Percentiles rank a stretch among this genome's conserved stretches.
Conservation (phyloP, 1,139 yeast genomes). For the Debaryomyces udenii region DNA sequence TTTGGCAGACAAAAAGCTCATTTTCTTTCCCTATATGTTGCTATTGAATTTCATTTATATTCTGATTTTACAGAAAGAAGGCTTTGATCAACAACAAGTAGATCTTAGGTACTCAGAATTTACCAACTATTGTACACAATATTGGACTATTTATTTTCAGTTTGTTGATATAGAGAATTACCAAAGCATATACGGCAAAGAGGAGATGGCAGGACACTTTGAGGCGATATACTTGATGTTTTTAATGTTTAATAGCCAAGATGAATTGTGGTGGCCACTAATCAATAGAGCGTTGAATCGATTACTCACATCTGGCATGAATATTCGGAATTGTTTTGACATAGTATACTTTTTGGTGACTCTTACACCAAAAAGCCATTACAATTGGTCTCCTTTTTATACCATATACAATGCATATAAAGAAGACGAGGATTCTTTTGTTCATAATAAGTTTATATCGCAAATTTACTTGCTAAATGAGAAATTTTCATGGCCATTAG, state of each 20-base stretch:
- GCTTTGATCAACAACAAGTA: constrained; percentile 8
- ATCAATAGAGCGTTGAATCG: constrained; percentile 18
- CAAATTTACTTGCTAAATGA: constrained; percentile 31
- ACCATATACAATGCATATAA: constrained; percentile 22
- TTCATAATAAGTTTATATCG: constrained; percentile 34
- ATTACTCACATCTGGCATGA: neutral
- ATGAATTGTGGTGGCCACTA: constrained; percentile 24
- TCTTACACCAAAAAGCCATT: constrained; percentile 14
- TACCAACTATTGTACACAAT: constrained; percentile 5
- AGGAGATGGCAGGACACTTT: constrained; percentile 2
- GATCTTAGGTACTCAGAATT: constrained; percentile 2
- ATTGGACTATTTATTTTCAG: constrained; percentile 13
- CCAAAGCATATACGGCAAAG: constrained; percentile 1
- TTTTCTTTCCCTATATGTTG: constrained; percentile 27
- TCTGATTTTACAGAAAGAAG: constrained; percentile 12
- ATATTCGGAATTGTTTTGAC: constrained; percentile 6
- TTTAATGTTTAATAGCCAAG: constrained; percentile 14
- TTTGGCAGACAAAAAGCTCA: constrained; percentile 7
- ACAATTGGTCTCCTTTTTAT: constrained; percentile 32
- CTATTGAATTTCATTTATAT: constrained; percentile 24
- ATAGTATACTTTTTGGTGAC: constrained; percentile 19
- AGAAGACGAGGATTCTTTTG: constrained; percentile 18
- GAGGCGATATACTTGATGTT: constrained; percentile 21
- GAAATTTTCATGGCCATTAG: constrained; percentile 38
- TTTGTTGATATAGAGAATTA: constrained; percentile 7